A percentile compares a stretch with the other conserved stretches of the same genome.
Conservation (phyloP, 441 rosid genomes). For the Populus hybrid region DNA sequence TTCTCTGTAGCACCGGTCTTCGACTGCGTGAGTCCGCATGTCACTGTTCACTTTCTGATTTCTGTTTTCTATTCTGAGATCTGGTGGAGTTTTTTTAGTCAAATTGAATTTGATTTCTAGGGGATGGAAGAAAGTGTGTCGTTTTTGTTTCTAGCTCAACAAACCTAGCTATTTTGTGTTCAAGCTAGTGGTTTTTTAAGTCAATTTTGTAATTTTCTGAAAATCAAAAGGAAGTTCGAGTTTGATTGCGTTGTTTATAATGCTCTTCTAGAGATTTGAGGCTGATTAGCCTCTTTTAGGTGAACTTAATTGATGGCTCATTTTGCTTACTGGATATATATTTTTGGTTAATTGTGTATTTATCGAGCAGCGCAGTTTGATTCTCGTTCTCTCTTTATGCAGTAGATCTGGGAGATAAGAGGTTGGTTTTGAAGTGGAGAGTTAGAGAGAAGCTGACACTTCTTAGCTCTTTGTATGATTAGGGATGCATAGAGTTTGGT, state of each 20-base stretch:
- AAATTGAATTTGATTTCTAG: background rate
- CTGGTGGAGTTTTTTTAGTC: slow-evolving; percentile 6
- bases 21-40: background rate
- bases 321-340: background rate
- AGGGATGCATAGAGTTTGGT: slow-evolving; percentile 29
- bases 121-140: background rate
- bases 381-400: slow-evolving; percentile 14
- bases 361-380: slow-evolving; percentile 14
- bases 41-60: background rate
- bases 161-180: background rate
- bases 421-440: slow-evolving; percentile 9
- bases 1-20: background rate
- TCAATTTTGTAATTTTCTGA: background rate
- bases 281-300: background rate
- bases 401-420: slow-evolving; percentile 23
- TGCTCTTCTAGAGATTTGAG: background rate
- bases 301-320: background rate
- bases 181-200: background rate
- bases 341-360: background rate
- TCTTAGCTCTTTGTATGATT: background rate
- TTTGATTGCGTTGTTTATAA: background rate
- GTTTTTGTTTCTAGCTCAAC: background rate
- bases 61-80: background rate
- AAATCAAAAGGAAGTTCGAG: background rate
- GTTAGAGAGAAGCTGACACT: background rate